A percentile compares a stretch with the other conserved stretches of the same genome.
These are phyloP conservation scores for Aspergillus versicolor DNA, from an alignment of 2,329 filamentous ascomycete genomes.

Conservation along the genomic window DNA sequence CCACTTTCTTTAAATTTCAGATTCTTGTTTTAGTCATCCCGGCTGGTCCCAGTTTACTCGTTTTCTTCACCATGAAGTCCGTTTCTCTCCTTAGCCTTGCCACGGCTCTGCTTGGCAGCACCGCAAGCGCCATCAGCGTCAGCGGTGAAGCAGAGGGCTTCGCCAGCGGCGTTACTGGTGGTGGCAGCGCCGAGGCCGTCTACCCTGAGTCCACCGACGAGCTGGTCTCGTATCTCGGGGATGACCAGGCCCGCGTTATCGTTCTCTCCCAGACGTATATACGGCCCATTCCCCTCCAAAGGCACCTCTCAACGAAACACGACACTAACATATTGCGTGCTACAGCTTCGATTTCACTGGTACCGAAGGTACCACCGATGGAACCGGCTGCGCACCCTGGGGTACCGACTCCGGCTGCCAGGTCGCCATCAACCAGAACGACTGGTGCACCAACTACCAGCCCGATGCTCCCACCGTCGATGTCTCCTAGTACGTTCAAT, in stretches of 20 bases:
- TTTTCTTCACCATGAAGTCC: slow-evolving; percentile 20
- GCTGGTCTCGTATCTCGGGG: slow-evolving; percentile 60
- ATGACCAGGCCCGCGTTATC: slow-evolving; percentile 56
- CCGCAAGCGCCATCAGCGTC: slow-evolving; percentile 19
- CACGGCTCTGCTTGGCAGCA: slow-evolving; percentile 17
- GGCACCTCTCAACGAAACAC: background rate
- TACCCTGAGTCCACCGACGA: slow-evolving; percentile 57
- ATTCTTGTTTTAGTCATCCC: slow-evolving; percentile 2
- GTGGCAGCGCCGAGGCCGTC: slow-evolving; percentile 55
- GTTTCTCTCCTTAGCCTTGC: slow-evolving; percentile 17
- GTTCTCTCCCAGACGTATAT: slow-evolving; percentile 37
- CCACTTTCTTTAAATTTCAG: slow-evolving; percentile 2
- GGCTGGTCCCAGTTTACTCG: slow-evolving; percentile 12
- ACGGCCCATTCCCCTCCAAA: background rate
- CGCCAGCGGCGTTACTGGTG: slow-evolving; percentile 58
- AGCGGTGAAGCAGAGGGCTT: slow-evolving; percentile 47
- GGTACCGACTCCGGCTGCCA: slow-evolving; percentile 56
- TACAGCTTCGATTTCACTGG: slow-evolving; percentile 22
- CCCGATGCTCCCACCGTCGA: slow-evolving; percentile 49
- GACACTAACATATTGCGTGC: background rate
- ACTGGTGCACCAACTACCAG: slow-evolving; percentile 62
- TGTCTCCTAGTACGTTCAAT: slow-evolving; percentile 32
- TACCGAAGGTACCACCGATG: slow-evolving; percentile 42
- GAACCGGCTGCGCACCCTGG: slow-evolving; percentile 56
- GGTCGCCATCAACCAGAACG: slow-evolving; percentile 59